A percentile compares a stretch with the other conserved stretches of the same genome.
phyloP scores from a whole-genome alignment of 1,139 yeast genomes.

The Yamadazyma trypodendri region DNA sequence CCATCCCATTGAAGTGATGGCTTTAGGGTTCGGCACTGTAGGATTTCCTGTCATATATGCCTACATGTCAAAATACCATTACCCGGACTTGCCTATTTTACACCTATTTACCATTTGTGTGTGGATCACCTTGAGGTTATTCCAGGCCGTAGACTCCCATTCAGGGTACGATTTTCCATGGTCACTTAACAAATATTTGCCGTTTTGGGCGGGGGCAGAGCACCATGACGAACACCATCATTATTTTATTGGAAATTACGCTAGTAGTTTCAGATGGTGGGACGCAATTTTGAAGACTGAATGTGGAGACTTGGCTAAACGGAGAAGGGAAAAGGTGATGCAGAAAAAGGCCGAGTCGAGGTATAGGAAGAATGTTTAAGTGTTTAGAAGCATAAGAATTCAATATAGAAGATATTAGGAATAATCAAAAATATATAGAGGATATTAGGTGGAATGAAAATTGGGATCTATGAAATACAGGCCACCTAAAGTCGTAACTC shows the following conservation, averaged over 20 bases:
- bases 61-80: constrained; percentile 27
- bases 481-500: too few species aligned
- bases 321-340: constrained; percentile 58
- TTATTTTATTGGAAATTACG: constrained; percentile 74
- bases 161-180: constrained; percentile 51
- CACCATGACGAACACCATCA: constrained; percentile 52
- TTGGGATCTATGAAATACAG: too few species aligned
- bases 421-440: too few species aligned
- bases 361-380: constrained; percentile 9
- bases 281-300: constrained; percentile 82
- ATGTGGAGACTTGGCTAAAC: constrained; percentile 69
- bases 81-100: constrained; percentile 61
- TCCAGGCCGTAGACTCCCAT: constrained; percentile 50
- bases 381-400: too few species aligned
- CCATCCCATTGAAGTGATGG: constrained; percentile 88
- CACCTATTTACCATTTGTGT: constrained; percentile 81
- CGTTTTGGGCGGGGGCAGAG: constrained; percentile 53
- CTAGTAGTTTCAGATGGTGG: constrained; percentile 94
- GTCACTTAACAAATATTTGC: constrained; percentile 45
- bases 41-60: constrained; percentile 78
- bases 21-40: constrained; percentile 90
- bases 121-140: constrained; percentile 80
- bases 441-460: too few species aligned
- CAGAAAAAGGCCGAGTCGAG: constrained; percentile 45
- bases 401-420: too few species aligned